phyloP scores from a whole-genome alignment of 768 basidiomycete species.

The Serendipita vermifera region DNA sequence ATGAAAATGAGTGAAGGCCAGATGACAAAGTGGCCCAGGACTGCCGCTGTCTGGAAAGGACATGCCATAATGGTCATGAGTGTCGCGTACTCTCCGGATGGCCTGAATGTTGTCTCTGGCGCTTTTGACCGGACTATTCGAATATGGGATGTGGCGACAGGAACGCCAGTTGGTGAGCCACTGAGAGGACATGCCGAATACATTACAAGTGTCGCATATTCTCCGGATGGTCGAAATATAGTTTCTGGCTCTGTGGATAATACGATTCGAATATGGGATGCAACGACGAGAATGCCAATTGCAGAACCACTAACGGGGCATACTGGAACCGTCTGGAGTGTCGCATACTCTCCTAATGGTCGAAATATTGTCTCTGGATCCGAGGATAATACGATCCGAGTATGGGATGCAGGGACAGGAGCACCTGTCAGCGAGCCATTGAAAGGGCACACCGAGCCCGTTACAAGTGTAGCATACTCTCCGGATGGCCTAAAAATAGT shows the following conservation, averaged over 20 bases:
- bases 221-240: slow-evolving; percentile 17
- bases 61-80: not conserved
- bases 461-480: too few relatives aligned
- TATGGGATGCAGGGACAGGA: slow-evolving; percentile 22
- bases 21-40: too few relatives aligned
- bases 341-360: slow-evolving; percentile 24
- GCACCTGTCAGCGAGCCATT: too few relatives aligned
- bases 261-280: slow-evolving; percentile 25
- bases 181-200: slow-evolving; percentile 16
- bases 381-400: slow-evolving; percentile 20
- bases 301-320: slow-evolving; percentile 19
- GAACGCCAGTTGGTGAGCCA: slow-evolving; percentile 16
- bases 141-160: slow-evolving; percentile 19
- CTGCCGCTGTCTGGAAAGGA: too few relatives aligned
- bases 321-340: slow-evolving; percentile 20
- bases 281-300: slow-evolving; percentile 22
- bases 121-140: slow-evolving; percentile 9
- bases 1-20: too few relatives aligned
- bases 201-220: slow-evolving; percentile 19
- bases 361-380: slow-evolving; percentile 22
- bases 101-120: slow-evolving; percentile 3
- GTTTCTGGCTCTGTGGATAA: slow-evolving; percentile 19
- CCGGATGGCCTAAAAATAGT: slow-evolving; percentile 15
- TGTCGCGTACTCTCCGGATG: slow-evolving; percentile 10
- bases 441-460: too few relatives aligned